Percentiles rank a stretch among this genome's conserved stretches.
Conservation (phyloP, 148 eudicot species). For the Simmondsia chinensis region DNA sequence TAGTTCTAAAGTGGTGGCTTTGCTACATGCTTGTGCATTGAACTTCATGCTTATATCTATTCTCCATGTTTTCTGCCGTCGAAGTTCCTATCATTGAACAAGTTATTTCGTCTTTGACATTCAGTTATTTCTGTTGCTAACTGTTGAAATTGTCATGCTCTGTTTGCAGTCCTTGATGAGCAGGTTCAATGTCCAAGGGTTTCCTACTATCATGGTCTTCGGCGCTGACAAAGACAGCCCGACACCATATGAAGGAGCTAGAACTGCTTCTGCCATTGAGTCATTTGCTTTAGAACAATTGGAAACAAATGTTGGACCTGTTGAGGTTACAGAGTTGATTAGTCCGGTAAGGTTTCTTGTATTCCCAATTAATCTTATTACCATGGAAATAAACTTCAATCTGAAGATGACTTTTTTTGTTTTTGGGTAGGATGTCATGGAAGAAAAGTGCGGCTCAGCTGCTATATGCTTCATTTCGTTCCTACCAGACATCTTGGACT, state of each 20-base stretch:
- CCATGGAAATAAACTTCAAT: neutral
- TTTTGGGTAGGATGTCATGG: constrained; percentile 67
- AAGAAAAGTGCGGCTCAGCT: constrained; percentile 89
- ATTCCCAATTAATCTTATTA: neutral
- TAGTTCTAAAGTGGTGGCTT: too few species aligned
- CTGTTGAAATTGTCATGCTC: constrained; percentile 1
- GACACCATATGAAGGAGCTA: constrained; percentile 71
- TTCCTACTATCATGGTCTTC: constrained; percentile 85
- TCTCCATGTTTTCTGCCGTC: too few species aligned
- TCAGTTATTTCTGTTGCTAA: neutral
- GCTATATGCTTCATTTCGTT: constrained; percentile 93
- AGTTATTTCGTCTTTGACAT: too few species aligned
- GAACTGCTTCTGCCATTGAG: constrained; percentile 83
- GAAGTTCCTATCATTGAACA: too few species aligned
- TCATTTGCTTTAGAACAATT: constrained; percentile 79
- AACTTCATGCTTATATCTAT: too few species aligned
- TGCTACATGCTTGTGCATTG: too few species aligned
- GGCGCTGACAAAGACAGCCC: constrained; percentile 96
- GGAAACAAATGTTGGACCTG: constrained; percentile 77
- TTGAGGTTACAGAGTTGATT: constrained; percentile 80
- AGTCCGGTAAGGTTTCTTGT: constrained; percentile 41
- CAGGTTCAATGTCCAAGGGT: constrained; percentile 86
- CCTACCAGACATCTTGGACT: constrained; percentile 90
- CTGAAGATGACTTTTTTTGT: neutral
- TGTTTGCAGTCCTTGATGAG: constrained; percentile 73